Conservation (phyloP, 1,284 basidiomycete species). For the Amylostereum chailletii region DNA sequence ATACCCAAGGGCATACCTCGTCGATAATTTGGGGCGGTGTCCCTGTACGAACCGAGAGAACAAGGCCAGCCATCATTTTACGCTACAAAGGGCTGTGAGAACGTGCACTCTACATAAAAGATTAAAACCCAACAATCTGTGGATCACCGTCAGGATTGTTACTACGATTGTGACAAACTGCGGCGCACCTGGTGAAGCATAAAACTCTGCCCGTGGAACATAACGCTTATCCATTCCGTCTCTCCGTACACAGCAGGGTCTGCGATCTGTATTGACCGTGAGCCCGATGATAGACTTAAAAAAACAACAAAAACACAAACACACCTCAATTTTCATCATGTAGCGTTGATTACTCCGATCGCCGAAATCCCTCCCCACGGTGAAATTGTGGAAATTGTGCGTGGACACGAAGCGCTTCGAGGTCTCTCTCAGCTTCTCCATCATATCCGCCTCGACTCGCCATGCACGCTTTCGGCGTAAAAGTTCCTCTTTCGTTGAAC, state of each 20-base stretch:
- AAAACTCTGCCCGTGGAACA: constrained; percentile 96
- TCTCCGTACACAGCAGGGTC: constrained; percentile 82
- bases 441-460: constrained; percentile 47
- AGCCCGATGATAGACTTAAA: constrained; percentile 1
- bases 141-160: background rate
- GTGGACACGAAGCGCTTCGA: constrained; percentile 69
- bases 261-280: constrained; percentile 39
- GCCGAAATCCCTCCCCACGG: constrained; percentile 78
- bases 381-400: constrained; percentile 98
- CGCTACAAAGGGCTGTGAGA: constrained; percentile 43
- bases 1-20: constrained; percentile 35
- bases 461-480: constrained; percentile 57
- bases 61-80: constrained; percentile 92
- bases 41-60: constrained; percentile 70
- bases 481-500: constrained; percentile 42
- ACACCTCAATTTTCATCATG: constrained; percentile 81
- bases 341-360: constrained; percentile 77
- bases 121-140: constrained; percentile 20
- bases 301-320: constrained; percentile 13
- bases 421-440: constrained; percentile 49
- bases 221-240: constrained; percentile 92
- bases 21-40: constrained; percentile 70
- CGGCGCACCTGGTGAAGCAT: constrained; percentile 88
- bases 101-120: background rate
- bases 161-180: background rate